Evolutionary conservation across 2,329 filamentous ascomycete genomes (phyloP), one percentile per base, ranked within the genome.

Genomic region (Phialophora expanda): DNA sequence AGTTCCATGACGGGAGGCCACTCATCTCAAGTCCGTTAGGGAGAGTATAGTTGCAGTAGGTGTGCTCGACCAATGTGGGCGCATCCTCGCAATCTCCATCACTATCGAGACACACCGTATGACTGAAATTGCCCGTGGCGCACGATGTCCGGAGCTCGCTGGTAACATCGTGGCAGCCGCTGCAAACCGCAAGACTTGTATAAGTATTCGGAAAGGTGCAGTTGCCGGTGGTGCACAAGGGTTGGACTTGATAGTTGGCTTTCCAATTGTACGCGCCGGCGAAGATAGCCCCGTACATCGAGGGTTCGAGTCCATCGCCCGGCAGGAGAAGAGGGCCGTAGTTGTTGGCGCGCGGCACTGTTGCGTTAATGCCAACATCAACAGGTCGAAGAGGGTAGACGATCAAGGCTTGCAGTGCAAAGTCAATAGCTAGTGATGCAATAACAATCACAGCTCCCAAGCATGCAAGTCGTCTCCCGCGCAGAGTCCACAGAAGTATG

Each of bases 401-500:
- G 38, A 44, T n/a, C 38, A 44, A n/a, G 38, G 38, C 38, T 20
- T 44, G 38, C 38, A 44, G 5, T 20, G 38, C 38, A 44, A 44
- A 44, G 17, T 44, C 38, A 44, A 44, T n/a, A 44, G 38, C 38
- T 8, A 44, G 38, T n/a, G 38, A 44, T 44, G 38, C 44, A 20
- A 75, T 56, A 11, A 64, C 73, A 4, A 76, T 56, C 1, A 69
- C 14, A 1, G 74, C 74, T 5, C 73, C 75, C 6, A 71, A 11
- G n/a, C 64, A 56, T 17, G 66, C 69, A 9, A 75, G 60, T 12
- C 69, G 41, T 11, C 61, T 53, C 9, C 67, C 63, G 1, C 44
- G 66, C 1, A 65, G 44, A 9, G 53, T 69, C 70, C 69, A 73
- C 5, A 75, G 57, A 4, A 75, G 62, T 20, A 69, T 20, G 7